These are phyloP conservation scores for Aspergillus costaricaensis DNA, from an alignment of 2,329 filamentous ascomycete genomes.

Conservation along the genomic window DNA sequence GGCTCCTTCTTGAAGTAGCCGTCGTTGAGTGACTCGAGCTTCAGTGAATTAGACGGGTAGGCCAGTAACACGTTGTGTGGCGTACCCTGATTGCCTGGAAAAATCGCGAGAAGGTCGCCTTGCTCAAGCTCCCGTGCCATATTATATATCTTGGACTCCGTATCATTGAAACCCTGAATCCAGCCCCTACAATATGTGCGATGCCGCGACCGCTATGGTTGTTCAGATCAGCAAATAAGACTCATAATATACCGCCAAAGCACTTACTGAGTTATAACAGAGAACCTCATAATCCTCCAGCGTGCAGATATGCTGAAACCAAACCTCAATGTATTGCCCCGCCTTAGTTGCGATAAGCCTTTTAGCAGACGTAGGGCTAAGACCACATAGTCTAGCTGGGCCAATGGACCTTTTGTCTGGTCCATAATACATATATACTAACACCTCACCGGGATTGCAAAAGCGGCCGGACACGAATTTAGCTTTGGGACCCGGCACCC, in stretches of 20 bases:
- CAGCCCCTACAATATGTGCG: slow-evolving; percentile 31
- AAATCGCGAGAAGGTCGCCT: slow-evolving; percentile 34
- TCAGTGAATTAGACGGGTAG: slow-evolving; percentile 29
- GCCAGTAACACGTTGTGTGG: slow-evolving; percentile 28
- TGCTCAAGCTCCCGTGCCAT: slow-evolving; percentile 31
- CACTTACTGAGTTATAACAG: slow-evolving; percentile 28
- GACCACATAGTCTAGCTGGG: slow-evolving; percentile 31
- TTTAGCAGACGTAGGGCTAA: slow-evolving; percentile 12
- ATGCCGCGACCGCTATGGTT: slow-evolving; percentile 11
- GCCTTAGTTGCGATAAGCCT: slow-evolving; percentile 24
- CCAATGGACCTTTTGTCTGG: slow-evolving; percentile 32
- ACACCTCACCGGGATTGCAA: slow-evolving; percentile 31
- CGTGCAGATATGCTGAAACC: slow-evolving; percentile 38
- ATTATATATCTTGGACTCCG: slow-evolving; percentile 26
- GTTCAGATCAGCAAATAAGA: background rate
- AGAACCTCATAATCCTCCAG: slow-evolving; percentile 29
- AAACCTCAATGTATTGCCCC: slow-evolving; percentile 25
- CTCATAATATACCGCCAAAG: background rate
- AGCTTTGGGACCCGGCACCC: slow-evolving; percentile 3
- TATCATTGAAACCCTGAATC: slow-evolving; percentile 39
- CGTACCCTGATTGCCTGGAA: slow-evolving; percentile 11
- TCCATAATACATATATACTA: slow-evolving; percentile 35
- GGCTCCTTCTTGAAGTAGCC: background rate
- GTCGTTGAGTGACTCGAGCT: slow-evolving; percentile 30
- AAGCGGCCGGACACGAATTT: slow-evolving; percentile 10